These are phyloP conservation scores for Pythium utonaiense DNA, from an alignment of 352 stramenopile species.

Conservation along the genomic window DNA sequence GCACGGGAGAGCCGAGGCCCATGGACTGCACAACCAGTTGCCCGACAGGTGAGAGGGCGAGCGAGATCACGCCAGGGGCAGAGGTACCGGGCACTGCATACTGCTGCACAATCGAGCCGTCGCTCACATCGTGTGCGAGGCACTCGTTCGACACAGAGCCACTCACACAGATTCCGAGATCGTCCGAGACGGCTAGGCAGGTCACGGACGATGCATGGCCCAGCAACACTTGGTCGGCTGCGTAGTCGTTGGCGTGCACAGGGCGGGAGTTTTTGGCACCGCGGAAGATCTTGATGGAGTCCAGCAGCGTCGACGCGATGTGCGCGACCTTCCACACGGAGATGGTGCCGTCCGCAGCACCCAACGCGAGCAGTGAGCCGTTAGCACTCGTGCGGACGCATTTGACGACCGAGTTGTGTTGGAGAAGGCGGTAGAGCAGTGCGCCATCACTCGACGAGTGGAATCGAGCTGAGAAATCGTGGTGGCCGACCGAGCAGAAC, in stretches of 20 bases:
- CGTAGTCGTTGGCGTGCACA: constrained; percentile 75
- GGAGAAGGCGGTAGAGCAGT: constrained; percentile 63
- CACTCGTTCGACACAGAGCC: constrained; percentile 67
- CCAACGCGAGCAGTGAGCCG: constrained; percentile 47
- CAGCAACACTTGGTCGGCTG: constrained; percentile 70
- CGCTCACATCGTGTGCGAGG: constrained; percentile 53
- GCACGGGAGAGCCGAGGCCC: constrained; percentile 38
- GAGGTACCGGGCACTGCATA: constrained; percentile 42
- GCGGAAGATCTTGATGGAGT: constrained; percentile 78
- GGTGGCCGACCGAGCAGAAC: constrained; percentile 62
- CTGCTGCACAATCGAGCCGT: constrained; percentile 63
- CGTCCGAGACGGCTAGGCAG: constrained; percentile 62
- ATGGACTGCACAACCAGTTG: constrained; percentile 74
- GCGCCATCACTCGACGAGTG: constrained; percentile 67
- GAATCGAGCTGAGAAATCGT: constrained; percentile 77
- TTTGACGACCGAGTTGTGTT: constrained; percentile 68
- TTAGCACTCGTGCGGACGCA: constrained; percentile 52
- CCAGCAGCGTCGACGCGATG: constrained; percentile 62
- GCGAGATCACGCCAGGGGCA: constrained; percentile 43
- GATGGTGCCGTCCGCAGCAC: constrained; percentile 66
- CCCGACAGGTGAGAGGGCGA: constrained; percentile 64
- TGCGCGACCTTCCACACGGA: constrained; percentile 76
- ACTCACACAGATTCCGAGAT: constrained; percentile 71
- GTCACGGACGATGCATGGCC: constrained; percentile 62
- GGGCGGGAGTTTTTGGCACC: constrained; percentile 49